Evolutionary conservation across 1,284 basidiomycete genomes (phyloP), one percentile per base, ranked within the genome.

Genomic region (Pterulicium gracile): DNA sequence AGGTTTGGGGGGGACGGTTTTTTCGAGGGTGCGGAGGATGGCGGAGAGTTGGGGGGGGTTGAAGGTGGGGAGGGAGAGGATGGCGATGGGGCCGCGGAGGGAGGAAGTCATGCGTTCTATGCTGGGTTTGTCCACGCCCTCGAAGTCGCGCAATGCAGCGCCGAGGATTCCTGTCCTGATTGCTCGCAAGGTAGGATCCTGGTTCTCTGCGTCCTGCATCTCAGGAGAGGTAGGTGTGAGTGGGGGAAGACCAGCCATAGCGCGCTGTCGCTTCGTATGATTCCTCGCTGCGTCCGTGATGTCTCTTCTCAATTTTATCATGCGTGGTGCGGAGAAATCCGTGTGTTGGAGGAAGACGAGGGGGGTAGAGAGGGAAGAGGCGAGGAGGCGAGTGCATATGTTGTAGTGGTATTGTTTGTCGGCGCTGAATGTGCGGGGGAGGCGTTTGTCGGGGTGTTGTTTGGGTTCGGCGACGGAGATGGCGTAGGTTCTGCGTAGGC

Each of bases 371-470:
- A 62, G 55, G 61, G 71, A 74, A 44, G 67, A 62, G 47, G 75
- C 61, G 53, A 89, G 70, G 50, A 87, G 73, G 51, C 67, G 69
- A 47, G 72, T 69, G 70, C 88, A 88, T 62, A 81, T 79, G 68
- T 78, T 72, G 64, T 79, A 84, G 60, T 87, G 81, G 62, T 75
- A 78, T 0, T 79, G 71, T 61, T 89, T 89, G 59, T 81, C 81
- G 59, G 77, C 75, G 47, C 68, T 70, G 58, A 83, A 89, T 50
- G 72, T 66, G 43, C 85, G 83, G 2, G 77, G 75, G 14, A 61
- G 60, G 40, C 66, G 64, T 54, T 77, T 80, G 14, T 73, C 62
- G 3, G 71, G 67, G 46, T 76, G 72, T 18, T 68, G 58, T 48
- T 70, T 64, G 19, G 79, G 66, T 2, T 73, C 64, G 44, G 70